Base-by-base conservation (phyloP, 345 rosid species). In the Citrus medica region DNA sequence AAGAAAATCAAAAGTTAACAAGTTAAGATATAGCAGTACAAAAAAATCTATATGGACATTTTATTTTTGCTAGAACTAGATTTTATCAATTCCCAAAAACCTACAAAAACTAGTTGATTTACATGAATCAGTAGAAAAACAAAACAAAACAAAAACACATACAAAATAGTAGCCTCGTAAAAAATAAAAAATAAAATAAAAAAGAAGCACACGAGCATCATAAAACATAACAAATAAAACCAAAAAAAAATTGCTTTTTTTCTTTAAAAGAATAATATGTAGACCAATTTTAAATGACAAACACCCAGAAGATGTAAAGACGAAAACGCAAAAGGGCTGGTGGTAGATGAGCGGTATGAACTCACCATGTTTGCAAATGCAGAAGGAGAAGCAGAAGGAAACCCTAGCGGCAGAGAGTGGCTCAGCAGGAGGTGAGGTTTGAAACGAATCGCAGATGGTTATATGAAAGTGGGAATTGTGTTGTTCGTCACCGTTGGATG, bases 371-470 rank as follows among this genome's bases (percentile, higher is more conserved):
- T 40, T 27, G 40, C 58, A 40, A 68, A 24, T 42, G 69, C 59
- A n/a, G n/a, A n/a, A n/a, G 77, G 35, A 9, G 59, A 62, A 21
- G 40, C 77, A 40, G 58, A 59, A 40, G 58, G 69, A 62, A 74
- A 74, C 68, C 77, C 77, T 74, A 61, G 77, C 77, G 28, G 69
- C 68, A 28, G 58, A 25, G 6, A 7, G 38, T 19, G 1, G 4
- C 59, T 27, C 28, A 42, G 42, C 77, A 53, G 40, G 30, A 42
- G 2, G 13, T 21, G 59, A 10, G 42, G 21, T 4, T 22, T 12
- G 0, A 6, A 1, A 0, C 4, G 0, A 0, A 10, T n/a, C 19
- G 5, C 10, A 40, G 2, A 27, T 2, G 4, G 0, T 2, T 62
- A 19, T 61, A 74, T 62, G 10, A 27, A 61, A 1, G 28, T 58